Evolutionary conservation across 495 filamentous ascomycete species (phyloP).

Genomic region (Immersiella caudata): DNA sequence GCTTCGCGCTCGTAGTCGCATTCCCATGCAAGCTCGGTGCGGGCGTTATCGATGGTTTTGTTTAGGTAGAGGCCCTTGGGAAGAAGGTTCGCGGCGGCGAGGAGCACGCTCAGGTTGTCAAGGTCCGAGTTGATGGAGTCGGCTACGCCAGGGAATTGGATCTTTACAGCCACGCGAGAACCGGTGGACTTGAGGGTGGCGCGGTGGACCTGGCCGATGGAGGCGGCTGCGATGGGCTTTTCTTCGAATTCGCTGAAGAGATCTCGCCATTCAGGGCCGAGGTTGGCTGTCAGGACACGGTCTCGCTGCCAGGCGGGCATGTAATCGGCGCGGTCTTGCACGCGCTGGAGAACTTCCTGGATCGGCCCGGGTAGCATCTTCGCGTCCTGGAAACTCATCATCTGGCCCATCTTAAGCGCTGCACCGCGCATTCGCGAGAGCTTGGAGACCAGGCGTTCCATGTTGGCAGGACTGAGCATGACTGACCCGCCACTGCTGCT

Average conservation of each 20-base stretch:
- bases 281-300: slow-evolving; percentile 73
- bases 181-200: slow-evolving; percentile 77
- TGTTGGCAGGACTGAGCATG: slow-evolving; percentile 85
- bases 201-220: slow-evolving; percentile 93
- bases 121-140: slow-evolving; percentile 94
- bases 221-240: slow-evolving; percentile 92
- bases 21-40: slow-evolving; percentile 91
- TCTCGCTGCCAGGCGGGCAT: slow-evolving; percentile 94
- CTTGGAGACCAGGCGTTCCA: slow-evolving; percentile 88
- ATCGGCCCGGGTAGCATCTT: slow-evolving; percentile 90
- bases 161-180: slow-evolving; percentile 84
- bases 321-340: slow-evolving; percentile 96
- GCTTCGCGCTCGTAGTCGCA: slow-evolving; percentile 94
- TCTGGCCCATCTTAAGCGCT: slow-evolving; percentile 96
- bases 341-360: slow-evolving; percentile 83
- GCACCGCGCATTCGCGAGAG: slow-evolving; percentile 95
- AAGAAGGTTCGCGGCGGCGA: slow-evolving; percentile 84
- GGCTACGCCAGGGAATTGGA: slow-evolving; percentile 97
- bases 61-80: slow-evolving; percentile 92
- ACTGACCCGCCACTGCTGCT: slow-evolving; percentile 68
- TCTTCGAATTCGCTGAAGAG: slow-evolving; percentile 86
- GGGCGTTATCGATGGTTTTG: slow-evolving; percentile 97
- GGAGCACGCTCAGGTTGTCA: slow-evolving; percentile 85
- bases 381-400: slow-evolving; percentile 98
- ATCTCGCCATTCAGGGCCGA: slow-evolving; percentile 84